Percentiles rank a stretch among this genome's conserved stretches.
Evolutionary conservation across 768 basidiomycete species (phyloP).

Genomic region (Auriscalpium microsporum): DNA sequence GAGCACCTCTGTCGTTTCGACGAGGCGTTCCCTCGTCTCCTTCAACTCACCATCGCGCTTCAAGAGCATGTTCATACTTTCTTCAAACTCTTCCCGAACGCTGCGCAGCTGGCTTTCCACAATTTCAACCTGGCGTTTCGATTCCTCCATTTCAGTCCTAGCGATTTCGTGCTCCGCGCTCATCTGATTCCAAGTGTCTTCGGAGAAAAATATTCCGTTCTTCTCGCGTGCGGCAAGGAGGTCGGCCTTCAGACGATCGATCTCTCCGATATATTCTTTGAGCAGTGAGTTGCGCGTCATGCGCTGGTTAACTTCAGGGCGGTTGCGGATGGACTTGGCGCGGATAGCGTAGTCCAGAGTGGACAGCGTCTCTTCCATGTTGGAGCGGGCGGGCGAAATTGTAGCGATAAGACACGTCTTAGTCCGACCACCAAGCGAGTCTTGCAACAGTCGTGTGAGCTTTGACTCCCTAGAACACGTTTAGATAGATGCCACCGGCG

Average conservation of each 20-base stretch:
- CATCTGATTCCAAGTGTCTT: conserved; percentile 86
- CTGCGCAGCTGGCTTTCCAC: conserved; percentile 74
- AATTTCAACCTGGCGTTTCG: conserved; percentile 73
- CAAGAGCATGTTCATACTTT: conserved; percentile 71
- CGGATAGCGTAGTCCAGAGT: conserved; percentile 95
- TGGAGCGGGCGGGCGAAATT: conserved; percentile 86
- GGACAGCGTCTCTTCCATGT: conserved; percentile 94
- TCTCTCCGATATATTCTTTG: conserved; percentile 90
- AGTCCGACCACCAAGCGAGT: conserved; percentile 94
- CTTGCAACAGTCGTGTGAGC: conserved; percentile 93
- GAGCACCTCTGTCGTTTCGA: conserved; percentile 44
- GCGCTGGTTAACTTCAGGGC: conserved; percentile 90
- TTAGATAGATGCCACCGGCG: background rate
- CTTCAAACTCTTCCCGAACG: conserved; percentile 86
- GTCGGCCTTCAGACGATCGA: conserved; percentile 87
- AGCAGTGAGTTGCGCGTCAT: conserved; percentile 88
- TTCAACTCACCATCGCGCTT: conserved; percentile 71
- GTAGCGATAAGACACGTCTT: conserved; percentile 98
- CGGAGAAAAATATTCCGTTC: conserved; percentile 90
- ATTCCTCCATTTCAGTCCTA: conserved; percentile 73
- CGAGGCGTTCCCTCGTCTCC: conserved; percentile 47
- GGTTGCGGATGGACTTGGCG: conserved; percentile 92
- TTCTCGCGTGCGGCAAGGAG: conserved; percentile 88
- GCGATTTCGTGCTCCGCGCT: conserved; percentile 65
- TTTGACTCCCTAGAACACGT: conserved; percentile 72